Percentiles rank a stretch among this genome's conserved stretches.
These are phyloP conservation scores for Rhizopus sp. DNA, from an alignment of 371 early-diverging fungal species.

Conservation along the genomic window DNA sequence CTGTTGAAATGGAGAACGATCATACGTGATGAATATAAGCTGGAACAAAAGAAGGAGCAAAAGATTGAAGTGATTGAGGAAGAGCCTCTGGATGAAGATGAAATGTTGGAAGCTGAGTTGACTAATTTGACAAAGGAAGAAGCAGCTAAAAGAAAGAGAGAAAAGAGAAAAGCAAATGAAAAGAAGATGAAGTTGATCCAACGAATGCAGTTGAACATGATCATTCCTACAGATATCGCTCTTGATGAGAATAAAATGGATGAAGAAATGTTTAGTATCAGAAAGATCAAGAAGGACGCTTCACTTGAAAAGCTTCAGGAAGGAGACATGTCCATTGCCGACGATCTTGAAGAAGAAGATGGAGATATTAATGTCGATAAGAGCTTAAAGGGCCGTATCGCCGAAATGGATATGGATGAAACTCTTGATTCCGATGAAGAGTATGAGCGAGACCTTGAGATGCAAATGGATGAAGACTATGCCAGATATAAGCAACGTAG, in stretches of 20 bases:
- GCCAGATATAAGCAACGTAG: constrained; percentile 71
- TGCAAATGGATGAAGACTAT: constrained; percentile 76
- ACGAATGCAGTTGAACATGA: constrained; percentile 93
- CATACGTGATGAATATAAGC: constrained; percentile 58
- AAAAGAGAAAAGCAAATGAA: constrained; percentile 68
- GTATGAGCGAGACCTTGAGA: constrained; percentile 62
- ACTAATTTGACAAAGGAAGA: constrained; percentile 62
- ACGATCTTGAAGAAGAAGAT: constrained; percentile 46
- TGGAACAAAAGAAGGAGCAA: constrained; percentile 53
- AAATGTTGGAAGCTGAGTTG: constrained; percentile 60
- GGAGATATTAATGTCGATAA: constrained; percentile 40
- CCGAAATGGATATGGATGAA: constrained; percentile 43
- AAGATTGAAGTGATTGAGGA: constrained; percentile 52
- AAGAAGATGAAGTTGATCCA: constrained; percentile 82
- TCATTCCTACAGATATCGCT: constrained; percentile 85
- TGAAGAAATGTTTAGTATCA: constrained; percentile 61
- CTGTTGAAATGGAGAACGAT: constrained; percentile 87
- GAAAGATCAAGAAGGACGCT: constrained; percentile 57
- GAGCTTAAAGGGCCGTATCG: constrained; percentile 30
- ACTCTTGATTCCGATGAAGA: constrained; percentile 46
- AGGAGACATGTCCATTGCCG: constrained; percentile 61
- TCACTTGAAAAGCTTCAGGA: constrained; percentile 50
- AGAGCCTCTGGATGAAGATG: constrained; percentile 61
- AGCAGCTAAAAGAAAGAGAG: constrained; percentile 57
- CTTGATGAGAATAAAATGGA: constrained; percentile 72